phyloP scores from a whole-genome alignment of 2,329 filamentous ascomycete species.

The Chaetomiaceae sp. region DNA sequence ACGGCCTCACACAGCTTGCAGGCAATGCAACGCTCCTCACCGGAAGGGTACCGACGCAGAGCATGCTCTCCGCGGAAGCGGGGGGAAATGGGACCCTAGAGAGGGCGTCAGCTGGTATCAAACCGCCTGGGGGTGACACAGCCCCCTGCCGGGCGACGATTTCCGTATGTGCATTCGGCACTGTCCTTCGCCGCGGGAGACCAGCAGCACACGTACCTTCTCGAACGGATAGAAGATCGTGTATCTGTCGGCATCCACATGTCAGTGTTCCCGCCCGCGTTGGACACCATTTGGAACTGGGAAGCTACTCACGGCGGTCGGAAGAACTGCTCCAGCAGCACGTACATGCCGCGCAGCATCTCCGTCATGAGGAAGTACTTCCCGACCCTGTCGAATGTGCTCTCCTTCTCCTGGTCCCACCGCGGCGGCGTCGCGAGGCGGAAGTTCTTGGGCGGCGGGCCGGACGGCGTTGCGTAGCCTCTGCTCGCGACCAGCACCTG shows the following conservation, averaged over 20 bases:
- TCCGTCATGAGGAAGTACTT: slow-evolving; percentile 95
- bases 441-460: slow-evolving; percentile 75
- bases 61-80: slow-evolving; percentile 98
- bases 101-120: slow-evolving; percentile 18
- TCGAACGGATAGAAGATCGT: slow-evolving; percentile 99
- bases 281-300: neutral
- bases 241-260: slow-evolving; percentile 58
- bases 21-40: slow-evolving; percentile 97
- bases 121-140: too few relatives aligned
- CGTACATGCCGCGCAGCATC: slow-evolving; percentile 97
- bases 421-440: slow-evolving; percentile 64
- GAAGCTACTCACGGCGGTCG: slow-evolving; percentile 75
- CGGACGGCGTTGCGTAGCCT: slow-evolving; percentile 62
- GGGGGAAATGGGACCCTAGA: slow-evolving; percentile 82
- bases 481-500: slow-evolving; percentile 23
- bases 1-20: slow-evolving; percentile 99
- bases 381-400: slow-evolving; percentile 72
- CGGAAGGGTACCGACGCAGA: slow-evolving; percentile 89
- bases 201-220: slow-evolving; percentile 52
- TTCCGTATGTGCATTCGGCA: too few relatives aligned
- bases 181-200: too few relatives aligned
- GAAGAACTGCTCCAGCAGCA: slow-evolving; percentile 97
- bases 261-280: slow-evolving; percentile 1
- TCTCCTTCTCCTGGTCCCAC: slow-evolving; percentile 78
- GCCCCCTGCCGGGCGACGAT: too few relatives aligned